Base-by-base conservation (phyloP, 176 grass and related monocot species). In the Elymus sibiricus region DNA sequence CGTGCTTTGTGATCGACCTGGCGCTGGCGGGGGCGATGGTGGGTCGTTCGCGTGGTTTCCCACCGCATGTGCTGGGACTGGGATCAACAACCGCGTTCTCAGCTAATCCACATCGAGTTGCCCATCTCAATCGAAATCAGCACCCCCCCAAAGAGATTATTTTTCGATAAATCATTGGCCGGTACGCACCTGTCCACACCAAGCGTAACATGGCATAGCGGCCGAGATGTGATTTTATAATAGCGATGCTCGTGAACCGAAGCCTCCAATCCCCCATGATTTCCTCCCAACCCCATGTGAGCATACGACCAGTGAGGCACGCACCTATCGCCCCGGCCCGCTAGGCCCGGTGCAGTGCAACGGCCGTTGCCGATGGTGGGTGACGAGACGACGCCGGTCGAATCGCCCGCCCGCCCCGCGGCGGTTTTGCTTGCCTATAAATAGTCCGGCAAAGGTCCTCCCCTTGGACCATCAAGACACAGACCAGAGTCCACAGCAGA, bases 401-500 rank as follows among this genome's bases (percentile, higher is more conserved):
- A 72, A 72, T 43, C 68, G n/a, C 5, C 34, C 65, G 69, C 7
- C 2, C 67, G 25, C 1, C 37, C 12, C 40, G 7, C 70, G 7
- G n/a, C 70, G 12, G 70, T 51, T 46, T 73, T 73, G 70, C 73
- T 44, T 11, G 25, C 73, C 73, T 76, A 76, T 76, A 76, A 76
- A 29, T 76, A 22, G 16, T 9, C 74, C 74, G 46, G 74, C 74
- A 76, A 56, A 32, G 74, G 74, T 76, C 74, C 46, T 76, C 47
- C 16, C 27, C 46, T 76, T 55, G 74, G 74, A 76, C 10, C 74
- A 76, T 55, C 74, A 55, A 32, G 10, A 34, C 74, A 53, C 44
- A 76, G 17, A 76, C 46, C 74, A 76, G 74, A 76, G 74, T 76
- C 44, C 74, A 76, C 29, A 76, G 74, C 74, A 76, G 27, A 76